Percentiles rank a stretch among this genome's conserved stretches.
Evolutionary conservation across 176 grass and related monocot species (phyloP).

Genomic region (maize (Zea mays)): Zm-B73-REFERENCE-NAM-5.0 NC_050097.1:35325001-35325500

Average conservation of each 20-base stretch:
- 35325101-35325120: slow-evolving; percentile 68
- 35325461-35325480: neutral
- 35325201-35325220: slow-evolving; percentile 90
- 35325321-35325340: slow-evolving; percentile 87
- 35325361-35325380: slow-evolving; percentile 33
- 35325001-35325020: slow-evolving; percentile 37
- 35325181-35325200: slow-evolving; percentile 41
- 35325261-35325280: slow-evolving; percentile 95
- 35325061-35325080: slow-evolving; percentile 84
- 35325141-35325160: slow-evolving; percentile 76
- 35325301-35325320: slow-evolving; percentile 79
- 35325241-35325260: slow-evolving; percentile 94
- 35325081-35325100: slow-evolving; percentile 86
- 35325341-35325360: slow-evolving; percentile 59
- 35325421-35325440: neutral
- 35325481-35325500: slow-evolving; percentile 49
- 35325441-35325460: neutral
- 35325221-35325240: slow-evolving; percentile 95
- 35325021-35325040: slow-evolving; percentile 80
- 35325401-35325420: slow-evolving; percentile 10
- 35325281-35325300: slow-evolving; percentile 80
- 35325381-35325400: slow-evolving; percentile 38
- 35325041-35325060: slow-evolving; percentile 66
- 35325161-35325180: slow-evolving; percentile 16
- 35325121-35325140: slow-evolving; percentile 83